Percentiles rank a stretch among this genome's conserved stretches.
Conservation (phyloP, 352 stramenopile species). For the Phytopythium boreale region DNA sequence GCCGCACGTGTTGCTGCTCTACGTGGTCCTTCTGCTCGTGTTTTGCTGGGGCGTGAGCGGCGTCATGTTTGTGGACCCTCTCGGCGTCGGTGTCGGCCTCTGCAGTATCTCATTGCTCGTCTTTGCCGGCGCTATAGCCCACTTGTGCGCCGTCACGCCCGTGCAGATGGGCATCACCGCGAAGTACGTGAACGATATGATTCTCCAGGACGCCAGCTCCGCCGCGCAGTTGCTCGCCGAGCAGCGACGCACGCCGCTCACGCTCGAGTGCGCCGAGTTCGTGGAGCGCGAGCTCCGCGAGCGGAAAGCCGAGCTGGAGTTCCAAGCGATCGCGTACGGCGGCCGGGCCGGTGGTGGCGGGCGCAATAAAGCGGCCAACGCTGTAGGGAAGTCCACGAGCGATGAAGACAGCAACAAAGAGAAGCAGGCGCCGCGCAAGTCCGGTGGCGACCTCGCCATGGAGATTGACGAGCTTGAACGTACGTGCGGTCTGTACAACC, state of each 20-base stretch:
- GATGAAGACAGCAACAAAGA: conserved; percentile 20
- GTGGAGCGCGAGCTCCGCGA: conserved; percentile 65
- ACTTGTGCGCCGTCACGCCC: conserved; percentile 79
- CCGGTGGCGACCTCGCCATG: conserved; percentile 55
- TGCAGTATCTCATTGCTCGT: conserved; percentile 82
- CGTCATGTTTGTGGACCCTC: conserved; percentile 89
- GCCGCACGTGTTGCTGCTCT: conserved; percentile 57
- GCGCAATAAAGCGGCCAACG: conserved; percentile 16
- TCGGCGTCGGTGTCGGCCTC: conserved; percentile 86
- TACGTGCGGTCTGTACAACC: neutral
- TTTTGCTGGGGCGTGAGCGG: conserved; percentile 86
- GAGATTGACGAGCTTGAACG: conserved; percentile 65
- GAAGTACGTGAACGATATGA: conserved; percentile 89
- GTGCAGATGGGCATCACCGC: conserved; percentile 85
- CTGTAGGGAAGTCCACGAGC: conserved; percentile 16
- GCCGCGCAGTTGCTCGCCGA: conserved; percentile 67
- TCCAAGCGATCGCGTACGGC: conserved; percentile 78
- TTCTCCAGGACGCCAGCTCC: conserved; percentile 80
- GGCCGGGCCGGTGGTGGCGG: conserved; percentile 15
- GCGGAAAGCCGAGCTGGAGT: conserved; percentile 78
- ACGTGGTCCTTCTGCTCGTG: conserved; percentile 61
- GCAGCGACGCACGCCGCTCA: conserved; percentile 61
- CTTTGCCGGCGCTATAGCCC: conserved; percentile 70
- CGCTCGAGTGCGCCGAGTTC: conserved; percentile 77
- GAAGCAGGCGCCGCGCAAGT: conserved; percentile 19